Evolutionary conservation across 306 rosid species (phyloP), one percentile per base, ranked within the genome.

Genomic region (Acacia confusa): DNA sequence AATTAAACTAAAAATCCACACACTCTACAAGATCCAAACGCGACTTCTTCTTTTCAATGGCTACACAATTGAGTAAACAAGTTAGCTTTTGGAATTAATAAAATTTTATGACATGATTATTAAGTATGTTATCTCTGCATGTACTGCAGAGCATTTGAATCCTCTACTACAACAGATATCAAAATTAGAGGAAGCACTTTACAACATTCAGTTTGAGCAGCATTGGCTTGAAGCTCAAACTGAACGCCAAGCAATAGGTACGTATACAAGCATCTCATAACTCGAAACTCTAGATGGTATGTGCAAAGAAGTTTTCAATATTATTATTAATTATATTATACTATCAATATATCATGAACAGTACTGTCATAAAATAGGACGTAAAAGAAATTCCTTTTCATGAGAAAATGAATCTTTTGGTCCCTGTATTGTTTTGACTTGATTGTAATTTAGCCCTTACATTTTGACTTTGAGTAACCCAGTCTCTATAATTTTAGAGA

Each of bases 201-300:
- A 88, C 78, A 91, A 89, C 89, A 87, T 92, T 79, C 92, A 88
- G 83, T 91, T 89, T 70, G 97, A 92, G 80, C 95, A 92, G 78
- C 97, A 92, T 81, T 92, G 97, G 97, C 90, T 91, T 7, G 94
- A 91, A 77, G 97, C 95, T 81, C 97, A 91, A 66, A 92, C 95
- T 9, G 91, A 89, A 70, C 92, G 95, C 24, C 97, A 91, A 66
- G 88, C 91, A 78, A 78, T 88, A 78, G 85, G 94, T 91, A 91
- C 1, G 4, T 70, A 12, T 2, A 52, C 20, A 52, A 19, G 11
- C 24, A 19, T 6, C 9, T 75, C 77, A 32, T 30, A 70, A 24
- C 45, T 30, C 36, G 47, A 55, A 34, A 19, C 57, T 57, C 74
- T 6, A 50, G 9, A 53, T 41, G 45, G 3, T 36, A 0, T 36